These are phyloP conservation scores for Arabidopsis arenosa DNA, from an alignment of 345 rosid species.

Conservation along the genomic window DNA sequence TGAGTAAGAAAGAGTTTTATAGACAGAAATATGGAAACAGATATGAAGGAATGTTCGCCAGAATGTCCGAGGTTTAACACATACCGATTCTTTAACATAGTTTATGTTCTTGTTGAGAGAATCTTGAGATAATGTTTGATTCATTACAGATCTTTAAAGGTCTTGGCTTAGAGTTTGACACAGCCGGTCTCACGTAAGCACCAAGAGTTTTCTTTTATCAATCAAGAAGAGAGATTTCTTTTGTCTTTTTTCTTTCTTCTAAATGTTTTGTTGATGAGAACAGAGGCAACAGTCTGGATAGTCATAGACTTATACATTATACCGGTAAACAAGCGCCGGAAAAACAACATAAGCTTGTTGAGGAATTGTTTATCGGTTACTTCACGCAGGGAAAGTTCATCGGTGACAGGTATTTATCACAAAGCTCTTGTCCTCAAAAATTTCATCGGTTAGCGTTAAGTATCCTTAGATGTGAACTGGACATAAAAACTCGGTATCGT, in stretches of 20 bases:
- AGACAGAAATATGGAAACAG: constrained; percentile 67
- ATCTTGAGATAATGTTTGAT: constrained; percentile 14
- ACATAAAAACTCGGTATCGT: not conserved
- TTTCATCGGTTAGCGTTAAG: no score
- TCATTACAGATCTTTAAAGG: constrained; percentile 67
- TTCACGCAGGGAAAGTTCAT: constrained; percentile 86
- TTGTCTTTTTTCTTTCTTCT: not conserved
- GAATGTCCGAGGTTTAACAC: constrained; percentile 67
- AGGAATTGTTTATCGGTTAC: constrained; percentile 82
- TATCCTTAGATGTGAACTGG: not conserved
- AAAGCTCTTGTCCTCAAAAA: not conserved
- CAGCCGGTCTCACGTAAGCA: constrained; percentile 87
- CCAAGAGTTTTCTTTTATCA: not conserved
- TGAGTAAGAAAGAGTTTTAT: constrained; percentile 67
- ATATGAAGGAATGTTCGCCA: constrained; percentile 53
- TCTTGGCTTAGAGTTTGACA: constrained; percentile 75
- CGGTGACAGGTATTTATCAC: constrained; percentile 64
- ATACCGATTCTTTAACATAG: constrained; percentile 20
- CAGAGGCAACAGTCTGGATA: constrained; percentile 85
- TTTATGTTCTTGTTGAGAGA: constrained; percentile 19
- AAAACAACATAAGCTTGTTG: constrained; percentile 82
- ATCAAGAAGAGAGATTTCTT: not conserved
- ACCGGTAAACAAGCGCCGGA: constrained; percentile 66
- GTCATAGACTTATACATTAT: constrained; percentile 84
- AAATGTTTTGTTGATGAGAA: constrained; percentile 23